Evolutionary conservation across 164 flowering plant species (phyloP).

Genomic region (Piper betle): DNA sequence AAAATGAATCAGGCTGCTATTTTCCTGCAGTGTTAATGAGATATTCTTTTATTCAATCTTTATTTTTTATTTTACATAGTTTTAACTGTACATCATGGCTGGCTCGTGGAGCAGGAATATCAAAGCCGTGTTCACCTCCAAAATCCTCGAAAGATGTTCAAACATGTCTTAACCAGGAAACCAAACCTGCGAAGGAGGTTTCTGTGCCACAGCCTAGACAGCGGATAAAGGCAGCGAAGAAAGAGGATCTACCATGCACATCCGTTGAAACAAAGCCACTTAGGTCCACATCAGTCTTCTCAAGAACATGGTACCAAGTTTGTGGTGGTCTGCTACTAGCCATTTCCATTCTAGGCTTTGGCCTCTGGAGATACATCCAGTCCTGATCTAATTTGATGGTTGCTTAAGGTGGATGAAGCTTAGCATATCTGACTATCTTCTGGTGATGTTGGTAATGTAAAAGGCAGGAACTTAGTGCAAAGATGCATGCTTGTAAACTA

Average conservation of each 20-base stretch:
- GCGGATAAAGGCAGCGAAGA: background rate
- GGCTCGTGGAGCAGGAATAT: background rate
- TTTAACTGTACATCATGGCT: background rate
- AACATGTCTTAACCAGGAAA: background rate
- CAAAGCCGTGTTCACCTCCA: background rate
- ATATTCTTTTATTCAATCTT: background rate
- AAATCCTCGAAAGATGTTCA: background rate
- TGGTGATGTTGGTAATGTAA: background rate
- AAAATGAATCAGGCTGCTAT: background rate
- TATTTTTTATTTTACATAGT: no score
- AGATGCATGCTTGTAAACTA: background rate
- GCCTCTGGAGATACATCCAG: background rate
- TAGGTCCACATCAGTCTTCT: background rate
- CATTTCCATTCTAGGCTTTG: background rate
- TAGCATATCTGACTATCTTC: background rate
- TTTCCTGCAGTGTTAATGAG: no score
- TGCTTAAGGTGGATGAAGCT: background rate
- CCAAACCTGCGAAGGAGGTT: background rate
- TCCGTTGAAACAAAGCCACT: background rate
- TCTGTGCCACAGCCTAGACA: background rate
- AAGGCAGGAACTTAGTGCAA: background rate
- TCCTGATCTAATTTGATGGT: background rate
- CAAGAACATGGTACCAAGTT: background rate
- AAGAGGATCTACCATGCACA: background rate
- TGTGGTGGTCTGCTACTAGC: background rate